phyloP scores from a whole-genome alignment of 2,329 filamentous ascomycete species.

The Kalaharituber pfeilii region DNA sequence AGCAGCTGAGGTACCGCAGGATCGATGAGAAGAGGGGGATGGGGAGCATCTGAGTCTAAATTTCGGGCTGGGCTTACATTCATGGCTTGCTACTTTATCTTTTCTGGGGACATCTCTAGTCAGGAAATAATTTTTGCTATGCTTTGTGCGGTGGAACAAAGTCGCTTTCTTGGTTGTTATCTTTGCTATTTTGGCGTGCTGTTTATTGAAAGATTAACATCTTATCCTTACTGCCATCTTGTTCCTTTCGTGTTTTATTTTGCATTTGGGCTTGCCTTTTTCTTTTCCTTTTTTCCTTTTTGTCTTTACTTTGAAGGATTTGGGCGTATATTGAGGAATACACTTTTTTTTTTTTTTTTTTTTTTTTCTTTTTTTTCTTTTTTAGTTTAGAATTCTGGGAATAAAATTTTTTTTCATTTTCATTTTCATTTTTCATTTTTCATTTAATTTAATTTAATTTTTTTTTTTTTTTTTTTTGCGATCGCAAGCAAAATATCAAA shows the following conservation, averaged over 20 bases:
- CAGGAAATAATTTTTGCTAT: no score
- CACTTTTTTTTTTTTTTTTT: neutral
- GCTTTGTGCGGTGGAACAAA: no score
- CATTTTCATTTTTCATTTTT: neutral
- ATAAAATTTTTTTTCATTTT: neutral
- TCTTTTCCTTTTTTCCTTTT: neutral
- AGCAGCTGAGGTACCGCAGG: conserved; percentile 58
- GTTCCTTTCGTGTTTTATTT: no score
- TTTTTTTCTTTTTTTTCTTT: neutral
- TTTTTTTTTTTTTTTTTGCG: neutral
- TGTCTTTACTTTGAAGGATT: neutral
- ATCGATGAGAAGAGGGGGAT: conserved; percentile 63
- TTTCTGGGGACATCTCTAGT: no score
- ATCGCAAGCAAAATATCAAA: neutral
- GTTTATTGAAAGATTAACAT: no score
- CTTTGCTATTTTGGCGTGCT: no score
- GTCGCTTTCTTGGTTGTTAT: no score
- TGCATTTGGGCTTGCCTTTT: neutral
- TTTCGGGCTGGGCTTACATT: neutral
- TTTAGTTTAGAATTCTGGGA: neutral
- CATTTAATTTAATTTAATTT: neutral
- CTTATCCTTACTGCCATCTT: no score
- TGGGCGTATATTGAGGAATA: neutral
- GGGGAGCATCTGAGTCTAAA: conserved; percentile 34
- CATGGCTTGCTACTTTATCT: no score